Evolutionary conservation across 176 grass and related monocot species (phyloP), one percentile per base, ranked within the genome.

Genomic region (Hordeum marinum): DNA sequence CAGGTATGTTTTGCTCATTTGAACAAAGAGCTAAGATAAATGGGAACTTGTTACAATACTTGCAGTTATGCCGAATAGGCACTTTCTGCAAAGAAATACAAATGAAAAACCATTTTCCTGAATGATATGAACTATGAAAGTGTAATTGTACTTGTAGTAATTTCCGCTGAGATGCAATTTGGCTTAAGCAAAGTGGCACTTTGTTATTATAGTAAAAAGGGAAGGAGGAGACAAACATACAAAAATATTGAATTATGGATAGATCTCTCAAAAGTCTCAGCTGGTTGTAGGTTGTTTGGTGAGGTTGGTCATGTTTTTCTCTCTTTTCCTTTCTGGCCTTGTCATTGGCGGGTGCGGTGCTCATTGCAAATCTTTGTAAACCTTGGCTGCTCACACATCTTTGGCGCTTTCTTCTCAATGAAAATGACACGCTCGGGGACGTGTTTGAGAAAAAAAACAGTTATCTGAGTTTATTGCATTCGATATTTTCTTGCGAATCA

Each of bases 1-100:
- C 97, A 96, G 97, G 97, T 96, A 85, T 84, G 27, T 74, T 73
- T 86, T 81, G 27, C 61, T 81, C 18, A 78, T 78, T 20, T 45
- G 35, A 59, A 76, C 36, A 76, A 76, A 63, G 40, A 18, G 57
- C 42, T 13, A 41, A 77, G 23, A 68, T 32, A 83, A 83, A 85
- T 27, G 45, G 43, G 25, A 41, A 5, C 1, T 31, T 70, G 11
- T 74, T 55, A 7, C 24, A 63, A 17, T 66, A 25, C n/a, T 60
- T 76, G 0, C 4, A 35, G 24, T 64, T 15, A 42, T 59, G 35
- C 7, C 0, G 41, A 37, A 18, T 31, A 32, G 25, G 24, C 23
- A 68, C 9, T n/a, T 68, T 25, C n/a, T 27, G 41, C 23, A 73
- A n/a, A n/a, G n/a, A n/a, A n/a, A n/a, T n/a, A n/a, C n/a, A n/a